These are phyloP conservation scores for Umbilicaria muhlenbergii DNA, from an alignment of 495 filamentous ascomycete species.

Conservation along the genomic window DNA sequence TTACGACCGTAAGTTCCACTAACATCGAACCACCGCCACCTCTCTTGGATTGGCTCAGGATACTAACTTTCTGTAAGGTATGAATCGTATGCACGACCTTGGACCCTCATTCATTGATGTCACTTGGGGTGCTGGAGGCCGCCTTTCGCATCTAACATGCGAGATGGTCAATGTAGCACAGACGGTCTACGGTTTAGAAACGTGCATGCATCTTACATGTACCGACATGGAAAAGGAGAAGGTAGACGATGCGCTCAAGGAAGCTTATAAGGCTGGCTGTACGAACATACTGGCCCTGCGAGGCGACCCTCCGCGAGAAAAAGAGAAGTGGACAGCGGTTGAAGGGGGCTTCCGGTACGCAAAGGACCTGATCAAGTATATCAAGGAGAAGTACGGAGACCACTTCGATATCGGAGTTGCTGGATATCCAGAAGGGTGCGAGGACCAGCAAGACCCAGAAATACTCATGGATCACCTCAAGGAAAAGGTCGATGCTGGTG, in stretches of 20 bases:
- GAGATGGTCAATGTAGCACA: conserved; percentile 98
- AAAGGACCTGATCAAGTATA: conserved; percentile 85
- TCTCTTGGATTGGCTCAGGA: neutral
- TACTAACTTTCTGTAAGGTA: conserved; percentile 24
- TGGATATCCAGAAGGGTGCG: conserved; percentile 91
- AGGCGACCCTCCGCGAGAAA: conserved; percentile 88
- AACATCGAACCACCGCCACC: neutral
- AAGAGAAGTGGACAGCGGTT: conserved; percentile 81
- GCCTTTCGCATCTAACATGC: conserved; percentile 76
- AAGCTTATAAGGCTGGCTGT: conserved; percentile 89
- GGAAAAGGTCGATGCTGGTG: conserved; percentile 93
- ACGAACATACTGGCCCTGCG: conserved; percentile 94
- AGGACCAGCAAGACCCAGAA: conserved; percentile 79
- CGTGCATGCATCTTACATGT: conserved; percentile 98
- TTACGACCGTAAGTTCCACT: conserved; percentile 54
- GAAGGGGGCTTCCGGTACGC: conserved; percentile 84
- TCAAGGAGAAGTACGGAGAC: conserved; percentile 73
- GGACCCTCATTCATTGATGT: conserved; percentile 95
- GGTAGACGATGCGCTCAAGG: conserved; percentile 73
- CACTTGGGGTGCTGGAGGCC: conserved; percentile 95
- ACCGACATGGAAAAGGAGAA: conserved; percentile 92
- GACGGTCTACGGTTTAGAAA: conserved; percentile 91
- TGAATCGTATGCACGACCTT: conserved; percentile 94
- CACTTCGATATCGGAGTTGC: conserved; percentile 98
- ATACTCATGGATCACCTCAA: conserved; percentile 82